phyloP scores from a whole-genome alignment of 768 basidiomycete genomes.

The Russula brevipes region DNA sequence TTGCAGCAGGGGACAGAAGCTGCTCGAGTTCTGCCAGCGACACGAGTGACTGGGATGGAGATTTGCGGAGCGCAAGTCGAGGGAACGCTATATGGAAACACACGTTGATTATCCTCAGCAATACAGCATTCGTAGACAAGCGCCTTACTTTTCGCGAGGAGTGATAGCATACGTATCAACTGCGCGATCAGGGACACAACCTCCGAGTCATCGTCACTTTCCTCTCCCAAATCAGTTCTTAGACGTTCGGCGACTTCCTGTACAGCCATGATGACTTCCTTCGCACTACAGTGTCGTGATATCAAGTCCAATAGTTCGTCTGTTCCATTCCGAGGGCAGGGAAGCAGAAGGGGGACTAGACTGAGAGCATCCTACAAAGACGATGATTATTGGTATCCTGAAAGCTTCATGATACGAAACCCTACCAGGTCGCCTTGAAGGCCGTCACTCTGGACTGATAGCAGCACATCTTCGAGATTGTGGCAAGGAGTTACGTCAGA shows the following conservation, averaged over 20 bases:
- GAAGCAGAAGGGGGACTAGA: slow-evolving; percentile 36
- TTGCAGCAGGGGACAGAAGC: slow-evolving; percentile 6
- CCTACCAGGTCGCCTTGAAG: slow-evolving; percentile 25
- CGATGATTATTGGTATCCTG: background rate
- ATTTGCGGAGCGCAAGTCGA: slow-evolving; percentile 23
- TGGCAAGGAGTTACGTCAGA: slow-evolving; percentile 20
- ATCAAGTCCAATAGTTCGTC: slow-evolving; percentile 34
- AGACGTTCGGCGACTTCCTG: slow-evolving; percentile 39
- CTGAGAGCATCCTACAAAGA: slow-evolving; percentile 38
- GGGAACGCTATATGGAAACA: slow-evolving; percentile 26
- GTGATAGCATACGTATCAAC: slow-evolving; percentile 26
- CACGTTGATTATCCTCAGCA: background rate
- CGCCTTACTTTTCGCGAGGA: slow-evolving; percentile 26
- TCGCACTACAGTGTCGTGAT: slow-evolving; percentile 33
- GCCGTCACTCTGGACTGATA: slow-evolving; percentile 20
- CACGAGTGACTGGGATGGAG: slow-evolving; percentile 13
- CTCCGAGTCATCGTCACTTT: slow-evolving; percentile 10
- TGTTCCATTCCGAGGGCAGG: slow-evolving; percentile 31
- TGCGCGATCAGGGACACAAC: slow-evolving; percentile 20
- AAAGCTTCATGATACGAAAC: background rate
- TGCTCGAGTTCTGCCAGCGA: slow-evolving; percentile 15
- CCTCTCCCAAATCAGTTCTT: slow-evolving; percentile 23
- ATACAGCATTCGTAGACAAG: background rate
- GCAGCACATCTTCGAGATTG: slow-evolving; percentile 14
- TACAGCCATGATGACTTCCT: slow-evolving; percentile 40